Evolutionary conservation across 495 filamentous ascomycete genomes (phyloP).

Genomic region (Penicillium riverlandense): DNA sequence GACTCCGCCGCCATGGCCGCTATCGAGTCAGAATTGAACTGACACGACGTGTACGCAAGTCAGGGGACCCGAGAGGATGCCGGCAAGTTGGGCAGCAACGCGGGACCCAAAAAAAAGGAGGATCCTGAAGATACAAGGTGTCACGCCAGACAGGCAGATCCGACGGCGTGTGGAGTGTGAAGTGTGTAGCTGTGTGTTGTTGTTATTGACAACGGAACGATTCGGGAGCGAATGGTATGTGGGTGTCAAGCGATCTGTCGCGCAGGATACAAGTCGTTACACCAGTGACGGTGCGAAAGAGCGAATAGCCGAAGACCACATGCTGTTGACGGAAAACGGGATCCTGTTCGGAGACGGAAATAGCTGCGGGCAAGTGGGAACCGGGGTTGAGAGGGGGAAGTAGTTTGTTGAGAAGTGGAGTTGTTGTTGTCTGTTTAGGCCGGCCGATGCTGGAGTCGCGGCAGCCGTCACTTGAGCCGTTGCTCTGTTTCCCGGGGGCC

Average conservation of each 20-base stretch:
- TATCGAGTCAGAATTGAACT: constrained; percentile 23
- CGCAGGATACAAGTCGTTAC: constrained; percentile 31
- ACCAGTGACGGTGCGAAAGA: constrained; percentile 22
- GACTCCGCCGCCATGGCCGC: constrained; percentile 37
- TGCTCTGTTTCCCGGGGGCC: constrained; percentile 15
- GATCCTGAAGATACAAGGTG: constrained; percentile 17
- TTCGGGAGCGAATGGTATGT: constrained; percentile 10
- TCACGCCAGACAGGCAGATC: constrained; percentile 11
- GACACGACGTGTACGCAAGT: constrained; percentile 30
- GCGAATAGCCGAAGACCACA: constrained; percentile 38
- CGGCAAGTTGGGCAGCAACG: constrained; percentile 23
- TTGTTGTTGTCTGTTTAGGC: constrained; percentile 2
- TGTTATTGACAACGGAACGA: not conserved
- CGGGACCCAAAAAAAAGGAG: constrained; percentile 15
- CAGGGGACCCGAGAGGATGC: constrained; percentile 36
- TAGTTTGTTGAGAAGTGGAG: constrained; percentile 1
- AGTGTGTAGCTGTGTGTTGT: constrained; percentile 5
- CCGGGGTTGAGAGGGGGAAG: constrained; percentile 9
- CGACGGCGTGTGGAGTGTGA: constrained; percentile 14
- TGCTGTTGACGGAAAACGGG: constrained; percentile 21
- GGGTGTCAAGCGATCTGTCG: constrained; percentile 15
- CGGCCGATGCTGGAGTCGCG: constrained; percentile 1
- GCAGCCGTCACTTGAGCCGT: constrained; percentile 4
- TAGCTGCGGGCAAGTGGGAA: constrained; percentile 8
- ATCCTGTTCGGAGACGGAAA: constrained; percentile 3